Evolutionary conservation across 352 stramenopile genomes (phyloP), one percentile per base, ranked within the genome.

Genomic region (Phytopythium sindhum): DNA sequence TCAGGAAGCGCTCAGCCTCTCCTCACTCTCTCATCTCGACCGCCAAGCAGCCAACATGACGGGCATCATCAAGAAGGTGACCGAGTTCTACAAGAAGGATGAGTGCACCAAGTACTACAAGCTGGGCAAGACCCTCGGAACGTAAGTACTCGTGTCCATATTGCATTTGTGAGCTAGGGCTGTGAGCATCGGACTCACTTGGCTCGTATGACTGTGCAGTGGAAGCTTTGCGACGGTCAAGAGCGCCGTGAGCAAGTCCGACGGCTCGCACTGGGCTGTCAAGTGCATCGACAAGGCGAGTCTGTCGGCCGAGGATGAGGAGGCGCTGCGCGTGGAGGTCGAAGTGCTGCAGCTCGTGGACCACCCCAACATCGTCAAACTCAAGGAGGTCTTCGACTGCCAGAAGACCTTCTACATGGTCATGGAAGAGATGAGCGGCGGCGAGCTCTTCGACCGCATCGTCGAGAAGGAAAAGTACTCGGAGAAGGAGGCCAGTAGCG

Each of bases 401-500:
- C 77, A 90, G 26, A 92, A 93, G 62, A 95, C 85, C 26, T 94
- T 97, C 51, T 95, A 96, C 78, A 94, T 98, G 81, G 87, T 97
- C 64, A 96, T 97, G 82, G 90, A 97, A 64, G 79, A 96, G 59
- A 92, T 95, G 78, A 93, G 77, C 45, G 93, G 92, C 31, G 90
- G 89, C 9, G 93, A 98, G 64, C 80, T 98, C 33, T 98, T 97
- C 65, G 92, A 98, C 64, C 80, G 92, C 58, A 97, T 98, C 61
- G 92, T 97, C 35, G 73, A 95, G 65, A 95, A 96, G 63, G 84
- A 96, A 37, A 95, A 97, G 58, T 98, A 97, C 75, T 90, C 82
- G 1, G 91, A 98, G 64, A 82, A 91, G 33, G 90, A 97, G 63
- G 92, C 91, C 6, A 86, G 81, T 48, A 60, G 63, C 17, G 85